Evolutionary conservation across 371 early-diverging fungal genomes (phyloP), one percentile per base, ranked within the genome.

Genomic region (Mortierella sp.): DNA sequence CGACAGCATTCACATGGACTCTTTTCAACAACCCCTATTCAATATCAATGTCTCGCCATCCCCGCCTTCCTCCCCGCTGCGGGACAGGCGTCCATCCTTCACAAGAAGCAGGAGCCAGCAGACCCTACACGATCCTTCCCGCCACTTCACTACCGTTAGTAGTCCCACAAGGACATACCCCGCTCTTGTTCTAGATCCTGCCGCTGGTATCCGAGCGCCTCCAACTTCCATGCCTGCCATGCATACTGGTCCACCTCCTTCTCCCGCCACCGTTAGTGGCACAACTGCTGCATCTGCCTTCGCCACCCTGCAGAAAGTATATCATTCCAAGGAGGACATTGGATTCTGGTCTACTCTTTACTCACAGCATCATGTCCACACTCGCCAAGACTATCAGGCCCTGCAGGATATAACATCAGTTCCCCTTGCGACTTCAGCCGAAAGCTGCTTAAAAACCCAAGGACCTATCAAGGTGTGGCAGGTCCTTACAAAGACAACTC

Each of bases 401-500:
- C 10, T 50, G 41, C 28, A 40, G 10, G 63, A 63, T 10, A 15
- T 22, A 5, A 9, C 28, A 24, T 10, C 70, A 13, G n/a, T 47
- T 9, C 28, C 53, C 40, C 28, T 16, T 24, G 50, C 61, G 10
- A 38, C 63, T 43, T 8, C 69, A 24, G 33, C 21, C 28, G 13
- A 45, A 11, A n/a, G 21, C n/a, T 3, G 16, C 24, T 45, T 58
- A 0, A 28, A 68, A 36, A 60, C 7, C 43, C 69, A 64, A 10
- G 72, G 68, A 7, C 33, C 58, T 4, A 65, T 77, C 72, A 77
- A 72, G 43, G 65, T 77, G 5, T 72, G 72, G 69, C 77, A 77
- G 52, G 77, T 72, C 32, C 50, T 77, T 28, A 77, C 77, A 32
- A 77, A 77, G 59, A 68, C 77, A 1, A 33, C 58, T 0, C 52